A percentile compares a stretch with the other conserved stretches of the same genome.
phyloP scores from a whole-genome alignment of 2,329 filamentous ascomycete genomes.

The Trichoderma simmonsii region DNA sequence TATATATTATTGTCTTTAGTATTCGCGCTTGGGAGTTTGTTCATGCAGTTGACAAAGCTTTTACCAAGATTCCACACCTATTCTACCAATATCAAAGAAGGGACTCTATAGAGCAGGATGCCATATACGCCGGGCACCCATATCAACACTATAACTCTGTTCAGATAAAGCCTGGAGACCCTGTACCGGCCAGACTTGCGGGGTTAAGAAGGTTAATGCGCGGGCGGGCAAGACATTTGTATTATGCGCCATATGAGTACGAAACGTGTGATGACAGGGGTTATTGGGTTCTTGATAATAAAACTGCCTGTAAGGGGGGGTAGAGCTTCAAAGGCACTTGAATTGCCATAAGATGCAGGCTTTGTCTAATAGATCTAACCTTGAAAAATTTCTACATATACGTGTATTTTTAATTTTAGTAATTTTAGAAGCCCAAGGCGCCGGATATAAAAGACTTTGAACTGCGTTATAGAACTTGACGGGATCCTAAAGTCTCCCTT shows the following conservation, averaged over 20 bases:
- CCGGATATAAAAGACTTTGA: too few species aligned
- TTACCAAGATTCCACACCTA: neutral
- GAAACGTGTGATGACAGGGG: neutral
- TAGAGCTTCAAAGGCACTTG: conserved; percentile 5
- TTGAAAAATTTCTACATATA: neutral
- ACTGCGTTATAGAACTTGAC: too few species aligned
- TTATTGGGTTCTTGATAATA: neutral
- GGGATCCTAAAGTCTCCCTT: too few species aligned
- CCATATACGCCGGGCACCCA: neutral
- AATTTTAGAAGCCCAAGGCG: too few species aligned
- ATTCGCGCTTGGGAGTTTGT: neutral
- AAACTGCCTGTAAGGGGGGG: neutral
- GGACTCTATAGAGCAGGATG: neutral
- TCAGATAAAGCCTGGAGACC: neutral
- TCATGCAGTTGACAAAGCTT: neutral
- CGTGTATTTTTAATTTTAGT: neutral
- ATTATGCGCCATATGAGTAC: conserved; percentile 8
- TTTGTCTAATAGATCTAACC: neutral
- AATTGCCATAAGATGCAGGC: neutral
- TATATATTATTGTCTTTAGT: neutral
- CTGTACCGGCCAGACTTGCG: conserved; percentile 1
- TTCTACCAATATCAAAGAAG: neutral
- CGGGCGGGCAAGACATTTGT: conserved; percentile 2
- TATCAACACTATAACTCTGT: neutral
- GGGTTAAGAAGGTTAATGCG: neutral